Evolutionary conservation across 768 basidiomycete species (phyloP).

Genomic region (Termitomyces sp.): DNA sequence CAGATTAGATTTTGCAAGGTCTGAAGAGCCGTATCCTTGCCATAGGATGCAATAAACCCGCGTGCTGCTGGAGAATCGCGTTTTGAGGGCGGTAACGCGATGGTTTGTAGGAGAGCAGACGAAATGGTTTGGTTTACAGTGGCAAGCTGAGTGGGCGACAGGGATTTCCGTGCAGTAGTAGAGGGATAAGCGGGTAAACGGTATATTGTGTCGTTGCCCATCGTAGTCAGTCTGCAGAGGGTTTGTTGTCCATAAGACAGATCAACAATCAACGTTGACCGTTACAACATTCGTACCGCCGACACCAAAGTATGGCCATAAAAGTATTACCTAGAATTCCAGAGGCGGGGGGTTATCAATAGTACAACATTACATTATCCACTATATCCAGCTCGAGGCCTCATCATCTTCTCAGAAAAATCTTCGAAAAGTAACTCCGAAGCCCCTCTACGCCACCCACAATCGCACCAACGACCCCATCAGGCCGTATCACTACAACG

Average conservation of each 20-base stretch:
- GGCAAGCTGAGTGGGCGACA: conserved; percentile 48
- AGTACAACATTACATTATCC: neutral
- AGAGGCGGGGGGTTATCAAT: neutral
- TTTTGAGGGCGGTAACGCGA: conserved; percentile 44
- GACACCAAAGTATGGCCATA: no score
- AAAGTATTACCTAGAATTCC: neutral
- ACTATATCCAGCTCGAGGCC: neutral
- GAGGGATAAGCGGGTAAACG: conserved; percentile 54
- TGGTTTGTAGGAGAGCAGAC: conserved; percentile 37
- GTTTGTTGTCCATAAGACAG: neutral
- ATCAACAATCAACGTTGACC: neutral
- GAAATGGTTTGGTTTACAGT: conserved; percentile 44
- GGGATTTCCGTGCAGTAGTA: conserved; percentile 34
- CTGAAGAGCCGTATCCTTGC: conserved; percentile 48
- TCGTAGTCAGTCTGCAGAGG: conserved; percentile 1
- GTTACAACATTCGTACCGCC: no score
- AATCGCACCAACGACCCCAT: conserved; percentile 38
- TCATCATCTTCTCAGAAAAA: conserved; percentile 16
- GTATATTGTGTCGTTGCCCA: conserved; percentile 12
- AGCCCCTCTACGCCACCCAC: conserved; percentile 25
- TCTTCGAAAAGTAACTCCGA: conserved; percentile 27
- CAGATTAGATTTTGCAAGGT: conserved; percentile 56
- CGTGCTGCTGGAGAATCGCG: conserved; percentile 38
- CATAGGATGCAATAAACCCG: conserved; percentile 53
- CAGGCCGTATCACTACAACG: conserved; percentile 38